A percentile compares a stretch with the other conserved stretches of the same genome.
Evolutionary conservation across 169 alveolate genomes (phyloP).

Genomic region (Plasmodium coatneyi): DNA sequence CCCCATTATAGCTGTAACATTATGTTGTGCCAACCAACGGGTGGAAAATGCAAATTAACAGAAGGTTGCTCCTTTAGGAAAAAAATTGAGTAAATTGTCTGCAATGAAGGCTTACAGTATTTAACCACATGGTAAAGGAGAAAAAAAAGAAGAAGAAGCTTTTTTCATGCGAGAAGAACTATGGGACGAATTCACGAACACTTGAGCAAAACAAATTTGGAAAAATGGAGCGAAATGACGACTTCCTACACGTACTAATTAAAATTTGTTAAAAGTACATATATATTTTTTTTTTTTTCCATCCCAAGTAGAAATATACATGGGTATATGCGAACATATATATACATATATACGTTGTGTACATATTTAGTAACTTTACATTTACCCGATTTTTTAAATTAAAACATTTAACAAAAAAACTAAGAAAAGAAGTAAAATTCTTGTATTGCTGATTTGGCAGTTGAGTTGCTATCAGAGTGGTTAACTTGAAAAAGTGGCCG

Average conservation of each 20-base stretch:
- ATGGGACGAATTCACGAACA: not conserved
- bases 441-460: not conserved
- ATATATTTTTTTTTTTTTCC: not conserved
- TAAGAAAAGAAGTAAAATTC: not conserved
- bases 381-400: conserved; percentile 31
- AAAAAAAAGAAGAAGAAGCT: not conserved
- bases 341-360: not conserved
- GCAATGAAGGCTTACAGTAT: not conserved
- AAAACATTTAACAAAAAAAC: conserved; percentile 5
- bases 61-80: conserved; percentile 96
- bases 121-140: not conserved
- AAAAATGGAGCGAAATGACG: not conserved
- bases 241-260: conserved; percentile 8
- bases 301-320: conserved; percentile 21
- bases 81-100: conserved; percentile 86
- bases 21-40: conserved; percentile 97
- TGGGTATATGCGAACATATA: conserved; percentile 2
- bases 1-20: conserved; percentile 90
- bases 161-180: not conserved
- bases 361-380: conserved; percentile 1
- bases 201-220: not conserved
- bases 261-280: conserved; percentile 7
- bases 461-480: not conserved
- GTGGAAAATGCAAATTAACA: conserved; percentile 96
- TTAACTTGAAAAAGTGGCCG: not conserved